Evolutionary conservation across 441 rosid genomes (phyloP).

Genomic region (Jatropha podagrica): DNA sequence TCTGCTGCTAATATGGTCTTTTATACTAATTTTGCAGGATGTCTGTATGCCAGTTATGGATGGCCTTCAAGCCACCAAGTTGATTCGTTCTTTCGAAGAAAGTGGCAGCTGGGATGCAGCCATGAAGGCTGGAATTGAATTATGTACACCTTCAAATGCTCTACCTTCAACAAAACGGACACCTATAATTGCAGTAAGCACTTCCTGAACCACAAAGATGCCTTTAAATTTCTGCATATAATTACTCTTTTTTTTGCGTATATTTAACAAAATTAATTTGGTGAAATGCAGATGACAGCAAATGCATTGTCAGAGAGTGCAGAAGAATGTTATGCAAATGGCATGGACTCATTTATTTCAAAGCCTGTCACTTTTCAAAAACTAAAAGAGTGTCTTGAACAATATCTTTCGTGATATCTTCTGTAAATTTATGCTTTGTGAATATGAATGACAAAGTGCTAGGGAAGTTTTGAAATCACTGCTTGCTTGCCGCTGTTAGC

Average conservation of each 20-base stretch:
- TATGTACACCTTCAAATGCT: constrained; percentile 30
- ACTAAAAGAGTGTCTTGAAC: constrained; percentile 68
- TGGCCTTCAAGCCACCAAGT: constrained; percentile 86
- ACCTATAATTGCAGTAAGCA: constrained; percentile 82
- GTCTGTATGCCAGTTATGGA: constrained; percentile 96
- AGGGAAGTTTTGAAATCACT: constrained; percentile 56
- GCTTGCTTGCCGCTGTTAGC: neutral
- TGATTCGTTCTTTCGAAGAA: constrained; percentile 88
- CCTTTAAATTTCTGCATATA: neutral
- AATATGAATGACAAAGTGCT: constrained; percentile 35
- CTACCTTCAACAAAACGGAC: constrained; percentile 37
- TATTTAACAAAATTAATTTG: neutral
- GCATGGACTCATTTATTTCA: constrained; percentile 95
- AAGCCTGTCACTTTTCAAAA: constrained; percentile 89
- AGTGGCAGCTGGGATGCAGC: constrained; percentile 89
- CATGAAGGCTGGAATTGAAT: constrained; percentile 60
- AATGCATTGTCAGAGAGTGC: constrained; percentile 68
- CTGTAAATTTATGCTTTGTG: constrained; percentile 40
- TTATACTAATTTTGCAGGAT: constrained; percentile 48
- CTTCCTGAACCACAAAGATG: neutral
- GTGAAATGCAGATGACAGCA: constrained; percentile 58
- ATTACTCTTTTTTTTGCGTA: neutral
- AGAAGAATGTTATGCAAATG: constrained; percentile 72
- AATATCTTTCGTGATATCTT: constrained; percentile 46
- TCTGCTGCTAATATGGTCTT: neutral